These are phyloP conservation scores for Sporothrix euskadiensis DNA, from an alignment of 2,329 filamentous ascomycete genomes.

Conservation along the genomic window DNA sequence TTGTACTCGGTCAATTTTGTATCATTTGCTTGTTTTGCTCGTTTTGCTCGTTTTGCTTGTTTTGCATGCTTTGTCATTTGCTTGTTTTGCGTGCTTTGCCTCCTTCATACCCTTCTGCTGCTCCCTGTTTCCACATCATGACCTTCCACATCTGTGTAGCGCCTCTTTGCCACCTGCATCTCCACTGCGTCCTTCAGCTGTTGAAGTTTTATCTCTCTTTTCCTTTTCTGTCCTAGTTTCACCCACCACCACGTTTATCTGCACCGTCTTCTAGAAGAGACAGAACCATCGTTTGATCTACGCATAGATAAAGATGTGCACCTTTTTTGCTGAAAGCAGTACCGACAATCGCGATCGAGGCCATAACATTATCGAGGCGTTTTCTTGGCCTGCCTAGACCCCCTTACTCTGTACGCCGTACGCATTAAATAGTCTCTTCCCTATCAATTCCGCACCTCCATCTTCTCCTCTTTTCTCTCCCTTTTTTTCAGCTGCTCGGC, in stretches of 20 bases:
- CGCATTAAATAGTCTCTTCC: too few relatives aligned
- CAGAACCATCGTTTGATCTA: too few relatives aligned
- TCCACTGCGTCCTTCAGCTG: neutral
- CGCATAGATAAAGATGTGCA: neutral
- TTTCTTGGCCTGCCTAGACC: neutral
- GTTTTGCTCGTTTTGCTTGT: neutral
- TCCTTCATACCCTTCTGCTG: too few relatives aligned
- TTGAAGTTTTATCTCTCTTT: neutral
- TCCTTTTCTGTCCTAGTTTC: neutral
- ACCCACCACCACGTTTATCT: neutral
- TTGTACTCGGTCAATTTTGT: neutral
- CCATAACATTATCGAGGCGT: neutral
- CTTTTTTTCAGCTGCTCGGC: conserved; percentile 4
- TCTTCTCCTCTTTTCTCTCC: neutral
- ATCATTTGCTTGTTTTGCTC: neutral
- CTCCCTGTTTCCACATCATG: neutral
- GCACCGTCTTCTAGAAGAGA: neutral
- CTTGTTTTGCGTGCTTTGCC: neutral
- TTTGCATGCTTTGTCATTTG: neutral
- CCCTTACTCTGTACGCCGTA: too few relatives aligned
- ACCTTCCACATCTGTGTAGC: neutral
- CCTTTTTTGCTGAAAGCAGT: neutral
- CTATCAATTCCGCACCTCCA: neutral
- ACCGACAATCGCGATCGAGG: neutral
- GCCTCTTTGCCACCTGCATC: neutral